phyloP scores from a whole-genome alignment of 768 basidiomycete species.

The Saitozyma sp. region DNA sequence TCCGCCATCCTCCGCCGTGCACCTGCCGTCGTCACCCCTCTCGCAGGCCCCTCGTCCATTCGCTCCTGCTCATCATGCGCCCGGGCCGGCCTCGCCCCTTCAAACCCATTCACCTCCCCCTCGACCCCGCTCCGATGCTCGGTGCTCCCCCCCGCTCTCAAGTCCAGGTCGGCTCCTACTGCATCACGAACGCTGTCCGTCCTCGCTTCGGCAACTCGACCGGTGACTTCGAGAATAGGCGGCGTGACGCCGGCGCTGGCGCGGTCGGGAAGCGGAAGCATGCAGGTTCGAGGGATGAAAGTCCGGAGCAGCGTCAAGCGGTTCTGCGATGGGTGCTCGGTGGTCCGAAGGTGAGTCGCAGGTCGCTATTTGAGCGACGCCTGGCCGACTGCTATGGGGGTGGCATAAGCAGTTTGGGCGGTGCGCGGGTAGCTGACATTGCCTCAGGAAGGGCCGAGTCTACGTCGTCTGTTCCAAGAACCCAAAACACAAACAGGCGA shows the following conservation, averaged over 20 bases:
- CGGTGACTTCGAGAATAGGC: no score
- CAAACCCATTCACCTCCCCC: constrained; percentile 3
- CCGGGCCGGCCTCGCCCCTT: constrained; percentile 5
- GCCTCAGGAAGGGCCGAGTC: constrained; percentile 73
- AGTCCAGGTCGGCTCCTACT: no score
- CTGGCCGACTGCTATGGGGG: neutral
- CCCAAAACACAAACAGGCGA: constrained; percentile 94
- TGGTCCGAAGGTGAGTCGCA: constrained; percentile 62
- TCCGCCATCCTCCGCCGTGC: no score
- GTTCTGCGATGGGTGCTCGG: constrained; percentile 89
- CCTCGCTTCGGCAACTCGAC: no score
- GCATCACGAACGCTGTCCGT: no score
- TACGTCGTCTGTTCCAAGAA: constrained; percentile 92
- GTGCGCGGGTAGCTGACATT: neutral
- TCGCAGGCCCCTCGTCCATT: neutral
- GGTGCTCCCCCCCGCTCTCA: no score
- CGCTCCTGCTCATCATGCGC: constrained; percentile 12
- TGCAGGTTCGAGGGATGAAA: constrained; percentile 72
- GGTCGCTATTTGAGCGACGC: no score
- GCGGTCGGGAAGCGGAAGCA: no score
- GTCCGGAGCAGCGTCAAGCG: constrained; percentile 90
- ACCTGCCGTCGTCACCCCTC: no score
- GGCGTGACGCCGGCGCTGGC: no score
- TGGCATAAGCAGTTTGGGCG: no score
- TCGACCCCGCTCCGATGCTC: no score